Percentiles rank a stretch among this genome's conserved stretches.
phyloP scores from a whole-genome alignment of 192 early-diverging fungal species.

The Kappamyces sp. region DNA sequence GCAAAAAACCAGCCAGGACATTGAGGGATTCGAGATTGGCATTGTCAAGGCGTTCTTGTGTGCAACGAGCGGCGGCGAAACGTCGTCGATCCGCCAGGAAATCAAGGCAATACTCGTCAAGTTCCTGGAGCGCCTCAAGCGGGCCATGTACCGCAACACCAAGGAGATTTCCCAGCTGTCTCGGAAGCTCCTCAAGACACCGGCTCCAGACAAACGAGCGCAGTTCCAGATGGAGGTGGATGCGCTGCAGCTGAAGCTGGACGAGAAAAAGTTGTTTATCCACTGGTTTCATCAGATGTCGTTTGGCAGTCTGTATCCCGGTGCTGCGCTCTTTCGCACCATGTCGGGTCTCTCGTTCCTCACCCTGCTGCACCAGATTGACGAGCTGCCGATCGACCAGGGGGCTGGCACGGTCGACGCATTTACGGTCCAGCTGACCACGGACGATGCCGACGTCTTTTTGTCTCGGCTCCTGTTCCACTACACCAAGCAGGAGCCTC shows the following conservation, averaged over 20 bases:
- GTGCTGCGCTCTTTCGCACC: conserved; percentile 65
- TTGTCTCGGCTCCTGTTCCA: conserved; percentile 5
- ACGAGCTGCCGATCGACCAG: conserved; percentile 25
- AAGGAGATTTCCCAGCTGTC: background rate
- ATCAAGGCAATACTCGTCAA: background rate
- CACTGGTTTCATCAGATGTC: background rate
- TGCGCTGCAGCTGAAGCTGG: background rate
- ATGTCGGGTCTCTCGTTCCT: conserved; percentile 55
- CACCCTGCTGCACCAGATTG: conserved; percentile 26
- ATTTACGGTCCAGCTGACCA: background rate
- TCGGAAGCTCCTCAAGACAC: conserved; percentile 2
- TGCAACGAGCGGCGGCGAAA: background rate
- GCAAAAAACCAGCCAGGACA: background rate
- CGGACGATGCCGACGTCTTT: background rate
- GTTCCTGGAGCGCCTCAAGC: conserved; percentile 6
- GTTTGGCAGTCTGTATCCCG: conserved; percentile 53
- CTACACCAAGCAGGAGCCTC: conserved; percentile 6
- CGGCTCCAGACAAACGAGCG: background rate
- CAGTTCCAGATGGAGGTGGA: background rate
- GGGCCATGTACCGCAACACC: conserved; percentile 7
- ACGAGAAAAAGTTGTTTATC: conserved; percentile 9
- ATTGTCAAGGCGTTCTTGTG: conserved; percentile 4
- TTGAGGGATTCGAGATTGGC: background rate
- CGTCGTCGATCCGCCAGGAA: background rate
- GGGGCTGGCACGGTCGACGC: background rate